These are phyloP conservation scores for Termitomyces sp. DNA, from an alignment of 1,284 basidiomycete genomes.

Conservation along the genomic window DNA sequence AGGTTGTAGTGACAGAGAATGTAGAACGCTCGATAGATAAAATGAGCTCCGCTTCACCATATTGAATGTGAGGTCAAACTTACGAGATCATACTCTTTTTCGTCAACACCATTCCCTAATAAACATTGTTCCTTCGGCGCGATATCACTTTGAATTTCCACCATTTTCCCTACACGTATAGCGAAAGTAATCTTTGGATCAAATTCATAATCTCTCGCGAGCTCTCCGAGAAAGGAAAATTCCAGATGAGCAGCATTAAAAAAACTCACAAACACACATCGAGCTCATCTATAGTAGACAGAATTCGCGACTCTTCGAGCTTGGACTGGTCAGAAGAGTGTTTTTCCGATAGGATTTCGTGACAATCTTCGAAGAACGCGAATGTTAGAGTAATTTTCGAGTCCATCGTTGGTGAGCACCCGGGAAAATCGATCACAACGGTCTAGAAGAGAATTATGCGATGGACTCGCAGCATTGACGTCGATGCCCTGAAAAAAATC, in stretches of 20 bases:
- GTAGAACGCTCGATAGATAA: background rate
- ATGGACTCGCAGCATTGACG: background rate
- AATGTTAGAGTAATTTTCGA: background rate
- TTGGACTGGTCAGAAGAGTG: background rate
- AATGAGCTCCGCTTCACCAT: background rate
- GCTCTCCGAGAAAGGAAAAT: background rate
- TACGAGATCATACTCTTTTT: background rate
- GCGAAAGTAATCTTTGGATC: background rate
- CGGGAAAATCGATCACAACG: background rate
- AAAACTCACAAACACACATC: background rate
- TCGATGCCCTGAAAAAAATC: background rate
- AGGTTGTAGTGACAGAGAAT: background rate
- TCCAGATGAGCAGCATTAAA: background rate
- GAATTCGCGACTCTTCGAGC: background rate
- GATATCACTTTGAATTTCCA: background rate
- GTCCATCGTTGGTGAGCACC: background rate
- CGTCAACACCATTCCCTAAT: background rate
- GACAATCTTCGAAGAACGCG: background rate
- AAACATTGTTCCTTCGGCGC: background rate
- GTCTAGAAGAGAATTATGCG: background rate
- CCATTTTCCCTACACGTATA: background rate
- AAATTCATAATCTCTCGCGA: background rate
- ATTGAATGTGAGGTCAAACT: background rate
- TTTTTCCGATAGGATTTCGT: background rate
- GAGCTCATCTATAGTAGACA: background rate